Base-by-base conservation (phyloP, 2,329 filamentous ascomycete genomes). In the Pseudopithomyces maydicus region DNA sequence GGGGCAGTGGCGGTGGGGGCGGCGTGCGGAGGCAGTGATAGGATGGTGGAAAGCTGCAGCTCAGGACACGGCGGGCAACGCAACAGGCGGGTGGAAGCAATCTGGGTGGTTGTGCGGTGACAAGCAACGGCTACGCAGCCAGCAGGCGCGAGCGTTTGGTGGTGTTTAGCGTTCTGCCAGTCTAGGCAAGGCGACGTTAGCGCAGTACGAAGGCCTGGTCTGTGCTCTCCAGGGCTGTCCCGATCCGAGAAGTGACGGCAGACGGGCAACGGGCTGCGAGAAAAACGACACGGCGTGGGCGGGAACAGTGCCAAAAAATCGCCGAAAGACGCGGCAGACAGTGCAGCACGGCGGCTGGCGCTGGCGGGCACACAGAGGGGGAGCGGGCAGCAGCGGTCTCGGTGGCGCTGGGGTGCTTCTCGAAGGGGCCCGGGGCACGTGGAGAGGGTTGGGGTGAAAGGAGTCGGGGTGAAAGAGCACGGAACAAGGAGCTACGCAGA, bases 381-480 rank as follows among this genome's bases (percentile, higher is more conserved):
- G 38, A 17, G 12, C 47, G 49, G 48, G 52, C 56, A 52, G 57
- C 56, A 35, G 22, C 66, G 60, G 69, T 74, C 65, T 67, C 74
- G 68, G 72, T 74, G 72, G 73, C 70, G 70, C 63, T 67, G 66
- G 39, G 59, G 54, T 61, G 56, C 61, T 68, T 64, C 55, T 61
- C 60, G 57, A 47, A 54, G 42, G 55, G 53, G 65, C 38, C 48
- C 38, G 22, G 38, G 62, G 56, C 65, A 70, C 68, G 66, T 68
- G 65, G 68, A 65, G 38, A 45, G 41, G 52, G 29, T 29, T 20
- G 35, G 53, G 19, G 6, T 47, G 42, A 51, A 23, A 6, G 48
- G 38, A 51, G 20, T 2, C 43, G 41, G 41, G 55, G 32, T 45
- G 29, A 33, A 56, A 33, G 36, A 14, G 29, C 52, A 54, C 38